Evolutionary conservation across 208 protist species (phyloP).

Genomic region (Crithidia acanthocephali): DNA sequence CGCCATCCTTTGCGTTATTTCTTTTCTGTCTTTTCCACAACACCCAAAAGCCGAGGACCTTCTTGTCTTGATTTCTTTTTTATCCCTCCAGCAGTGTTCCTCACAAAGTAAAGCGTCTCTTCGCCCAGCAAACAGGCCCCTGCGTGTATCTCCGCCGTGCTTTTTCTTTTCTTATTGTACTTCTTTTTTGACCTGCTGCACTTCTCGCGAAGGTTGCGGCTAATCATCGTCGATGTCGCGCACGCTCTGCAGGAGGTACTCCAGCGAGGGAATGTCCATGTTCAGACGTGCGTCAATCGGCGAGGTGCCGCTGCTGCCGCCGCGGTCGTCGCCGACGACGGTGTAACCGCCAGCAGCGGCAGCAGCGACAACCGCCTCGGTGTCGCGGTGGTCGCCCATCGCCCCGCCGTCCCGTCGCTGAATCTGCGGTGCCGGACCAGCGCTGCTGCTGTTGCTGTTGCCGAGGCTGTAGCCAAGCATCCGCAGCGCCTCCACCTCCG

Average conservation of each 20-base stretch:
- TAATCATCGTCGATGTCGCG: conserved; percentile 60
- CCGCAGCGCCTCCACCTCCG: conserved; percentile 38
- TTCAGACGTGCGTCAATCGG: conserved; percentile 23
- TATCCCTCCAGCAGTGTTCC: too few species aligned
- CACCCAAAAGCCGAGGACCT: too few species aligned
- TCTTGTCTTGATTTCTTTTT: too few species aligned
- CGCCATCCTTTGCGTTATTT: too few species aligned
- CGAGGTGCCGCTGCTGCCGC: conserved; percentile 9
- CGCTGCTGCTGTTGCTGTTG: background rate
- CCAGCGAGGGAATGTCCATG: conserved; percentile 41
- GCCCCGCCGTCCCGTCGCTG: background rate
- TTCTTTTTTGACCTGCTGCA: background rate
- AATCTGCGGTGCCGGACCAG: background rate
- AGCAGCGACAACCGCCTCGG: background rate
- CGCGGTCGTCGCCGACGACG: conserved; percentile 20
- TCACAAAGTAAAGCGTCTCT: too few species aligned
- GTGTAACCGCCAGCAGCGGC: conserved; percentile 22
- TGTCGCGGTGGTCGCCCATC: conserved; percentile 12
- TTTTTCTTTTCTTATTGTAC: conserved; percentile 19
- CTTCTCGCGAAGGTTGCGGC: too few species aligned
- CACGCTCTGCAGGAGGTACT: conserved; percentile 72
- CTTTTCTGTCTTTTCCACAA: too few species aligned
- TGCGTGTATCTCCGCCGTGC: too few species aligned
- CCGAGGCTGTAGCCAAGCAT: conserved; percentile 23
- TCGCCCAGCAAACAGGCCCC: too few species aligned